Evolutionary conservation across 768 basidiomycete species (phyloP).

Genomic region (Leccinum disarticulatum): DNA sequence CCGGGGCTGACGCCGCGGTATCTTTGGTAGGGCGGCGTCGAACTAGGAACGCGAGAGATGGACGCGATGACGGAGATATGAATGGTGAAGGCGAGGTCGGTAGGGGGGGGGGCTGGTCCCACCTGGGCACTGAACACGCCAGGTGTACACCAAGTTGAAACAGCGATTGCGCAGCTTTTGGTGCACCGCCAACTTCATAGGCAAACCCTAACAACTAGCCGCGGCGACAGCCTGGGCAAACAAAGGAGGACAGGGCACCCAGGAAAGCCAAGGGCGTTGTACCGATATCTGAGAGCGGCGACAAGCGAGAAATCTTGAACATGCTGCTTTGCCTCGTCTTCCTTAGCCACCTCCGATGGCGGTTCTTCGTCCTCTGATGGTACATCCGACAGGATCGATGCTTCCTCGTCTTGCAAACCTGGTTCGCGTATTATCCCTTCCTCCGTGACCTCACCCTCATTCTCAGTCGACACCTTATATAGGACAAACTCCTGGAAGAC

Average conservation of each 20-base stretch:
- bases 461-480: slow-evolving; percentile 42
- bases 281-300: slow-evolving; percentile 42
- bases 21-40: slow-evolving; percentile 6
- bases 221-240: slow-evolving; percentile 4
- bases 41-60: slow-evolving; percentile 1
- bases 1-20: background rate
- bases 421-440: slow-evolving; percentile 24
- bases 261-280: slow-evolving; percentile 69
- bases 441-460: slow-evolving; percentile 22
- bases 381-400: slow-evolving; percentile 26
- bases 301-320: slow-evolving; percentile 22
- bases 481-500: slow-evolving; percentile 46
- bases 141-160: slow-evolving; percentile 13
- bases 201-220: slow-evolving; percentile 2
- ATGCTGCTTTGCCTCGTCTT: slow-evolving; percentile 23
- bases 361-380: slow-evolving; percentile 32
- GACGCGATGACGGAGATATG: background rate
- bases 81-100: slow-evolving; percentile 6
- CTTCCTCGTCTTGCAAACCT: slow-evolving; percentile 36
- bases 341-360: slow-evolving; percentile 12
- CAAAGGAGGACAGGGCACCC: slow-evolving; percentile 44
- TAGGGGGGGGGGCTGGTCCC: background rate
- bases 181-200: slow-evolving; percentile 7
- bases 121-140: slow-evolving; percentile 6
- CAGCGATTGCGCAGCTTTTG: slow-evolving; percentile 5